Conservation (phyloP, 208 protist species). For the Crithidia sp. region DNA sequence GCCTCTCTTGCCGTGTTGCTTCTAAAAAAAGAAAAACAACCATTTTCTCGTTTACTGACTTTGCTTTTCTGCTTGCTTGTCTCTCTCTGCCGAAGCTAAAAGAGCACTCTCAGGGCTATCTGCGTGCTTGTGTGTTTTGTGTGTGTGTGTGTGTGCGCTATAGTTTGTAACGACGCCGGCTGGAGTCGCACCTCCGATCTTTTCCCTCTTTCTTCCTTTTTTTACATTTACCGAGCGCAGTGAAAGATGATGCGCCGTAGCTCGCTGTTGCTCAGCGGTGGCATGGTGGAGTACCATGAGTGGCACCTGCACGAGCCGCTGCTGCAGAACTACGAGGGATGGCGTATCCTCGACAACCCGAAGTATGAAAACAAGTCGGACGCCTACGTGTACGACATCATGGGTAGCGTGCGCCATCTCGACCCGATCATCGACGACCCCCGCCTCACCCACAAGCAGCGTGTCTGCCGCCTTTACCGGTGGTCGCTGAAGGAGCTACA, state of each 20-base stretch:
- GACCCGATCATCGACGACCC: constrained; percentile 93
- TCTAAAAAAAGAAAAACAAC: no score
- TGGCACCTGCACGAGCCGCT: constrained; percentile 91
- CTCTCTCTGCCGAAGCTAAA: not conserved
- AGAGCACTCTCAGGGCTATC: no score
- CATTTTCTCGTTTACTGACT: not conserved
- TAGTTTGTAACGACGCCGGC: no score
- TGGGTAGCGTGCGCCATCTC: constrained; percentile 83
- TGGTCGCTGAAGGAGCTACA: constrained; percentile 89
- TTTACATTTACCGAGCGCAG: not conserved
- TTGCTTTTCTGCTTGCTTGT: constrained; percentile 5
- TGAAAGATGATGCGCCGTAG: constrained; percentile 79
- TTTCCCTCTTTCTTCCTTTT: constrained; percentile 10
- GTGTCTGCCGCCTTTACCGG: constrained; percentile 90
- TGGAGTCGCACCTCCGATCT: not conserved
- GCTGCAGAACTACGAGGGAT: constrained; percentile 93
- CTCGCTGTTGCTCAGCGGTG: constrained; percentile 65
- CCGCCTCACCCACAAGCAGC: constrained; percentile 93
- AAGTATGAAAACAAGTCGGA: constrained; percentile 83
- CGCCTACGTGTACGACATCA: constrained; percentile 84
- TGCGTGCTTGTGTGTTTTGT: no score
- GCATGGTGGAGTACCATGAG: constrained; percentile 93
- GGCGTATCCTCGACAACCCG: constrained; percentile 91
- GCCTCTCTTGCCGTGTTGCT: no score
- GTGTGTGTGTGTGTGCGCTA: no score